Evolutionary conservation across 768 basidiomycete genomes (phyloP).

Genomic region (Serendipita sp.): DNA sequence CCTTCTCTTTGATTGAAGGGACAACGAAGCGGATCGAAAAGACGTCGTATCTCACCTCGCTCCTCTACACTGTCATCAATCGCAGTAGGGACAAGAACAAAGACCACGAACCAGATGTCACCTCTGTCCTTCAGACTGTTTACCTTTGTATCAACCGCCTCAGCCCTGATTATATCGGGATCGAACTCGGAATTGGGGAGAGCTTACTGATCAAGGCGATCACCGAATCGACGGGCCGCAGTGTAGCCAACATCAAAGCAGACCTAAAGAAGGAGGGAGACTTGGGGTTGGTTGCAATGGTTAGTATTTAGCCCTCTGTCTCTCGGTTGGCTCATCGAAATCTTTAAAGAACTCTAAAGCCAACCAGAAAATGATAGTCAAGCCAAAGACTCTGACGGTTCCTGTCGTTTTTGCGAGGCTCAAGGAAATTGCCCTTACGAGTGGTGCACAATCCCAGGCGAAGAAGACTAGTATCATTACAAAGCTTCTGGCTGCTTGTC

Average conservation of each 20-base stretch:
- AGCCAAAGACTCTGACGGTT: conserved; percentile 79
- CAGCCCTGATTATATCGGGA: conserved; percentile 85
- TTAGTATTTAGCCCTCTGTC: conserved; percentile 19
- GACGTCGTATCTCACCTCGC: conserved; percentile 70
- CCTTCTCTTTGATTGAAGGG: conserved; percentile 77
- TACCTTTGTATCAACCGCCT: conserved; percentile 94
- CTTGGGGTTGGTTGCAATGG: conserved; percentile 93
- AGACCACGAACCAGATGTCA: conserved; percentile 15
- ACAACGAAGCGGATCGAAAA: conserved; percentile 96
- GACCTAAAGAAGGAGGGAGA: conserved; percentile 94
- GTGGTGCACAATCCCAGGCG: conserved; percentile 75
- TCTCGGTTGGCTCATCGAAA: neutral
- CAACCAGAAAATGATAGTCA: conserved; percentile 84
- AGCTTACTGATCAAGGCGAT: conserved; percentile 90
- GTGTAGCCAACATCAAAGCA: conserved; percentile 61
- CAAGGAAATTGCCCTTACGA: conserved; percentile 73
- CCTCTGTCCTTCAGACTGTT: conserved; percentile 70
- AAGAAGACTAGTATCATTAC: conserved; percentile 94
- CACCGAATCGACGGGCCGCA: conserved; percentile 86
- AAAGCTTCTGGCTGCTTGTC: conserved; percentile 81
- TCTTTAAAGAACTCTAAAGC: conserved; percentile 69
- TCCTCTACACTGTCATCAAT: conserved; percentile 79
- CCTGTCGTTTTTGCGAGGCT: conserved; percentile 80
- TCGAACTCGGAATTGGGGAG: conserved; percentile 95
- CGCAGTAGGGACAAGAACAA: conserved; percentile 59